phyloP scores from a whole-genome alignment of 192 early-diverging fungal genomes.

The Spinellus fusiger region DNA sequence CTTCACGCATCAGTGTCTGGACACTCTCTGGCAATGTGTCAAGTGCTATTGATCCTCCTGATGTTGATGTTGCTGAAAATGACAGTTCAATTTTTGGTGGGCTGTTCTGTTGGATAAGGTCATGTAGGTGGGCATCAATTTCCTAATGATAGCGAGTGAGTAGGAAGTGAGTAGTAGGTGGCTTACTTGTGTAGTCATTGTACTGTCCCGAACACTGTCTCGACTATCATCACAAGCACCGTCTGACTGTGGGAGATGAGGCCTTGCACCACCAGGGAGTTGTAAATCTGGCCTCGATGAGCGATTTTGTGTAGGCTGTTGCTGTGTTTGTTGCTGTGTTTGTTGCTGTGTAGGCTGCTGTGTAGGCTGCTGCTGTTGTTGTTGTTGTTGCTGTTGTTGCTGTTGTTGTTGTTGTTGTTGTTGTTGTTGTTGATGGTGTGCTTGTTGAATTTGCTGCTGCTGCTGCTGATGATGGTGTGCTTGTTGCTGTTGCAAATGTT shows the following conservation, averaged over 20 bases:
- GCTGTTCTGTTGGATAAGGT: constrained; percentile 40
- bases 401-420: not conserved
- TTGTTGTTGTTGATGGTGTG: constrained; percentile 7
- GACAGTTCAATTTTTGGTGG: constrained; percentile 23
- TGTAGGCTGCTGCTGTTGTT: not conserved
- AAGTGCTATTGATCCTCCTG: constrained; percentile 14
- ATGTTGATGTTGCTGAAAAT: constrained; percentile 35
- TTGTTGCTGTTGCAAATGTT: constrained; percentile 2
- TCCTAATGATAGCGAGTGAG: constrained; percentile 28
- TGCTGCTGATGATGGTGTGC: not conserved
- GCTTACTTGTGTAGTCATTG: constrained; percentile 16
- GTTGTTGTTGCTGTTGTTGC: constrained; percentile 3
- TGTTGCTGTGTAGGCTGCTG: not conserved
- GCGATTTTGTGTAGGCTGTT: not conserved
- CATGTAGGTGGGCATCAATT: constrained; percentile 50
- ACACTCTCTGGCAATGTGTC: constrained; percentile 21
- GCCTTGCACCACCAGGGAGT: constrained; percentile 15
- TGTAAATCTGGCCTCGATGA: constrained; percentile 15
- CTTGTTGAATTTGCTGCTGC: not conserved
- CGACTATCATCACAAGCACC: constrained; percentile 46
- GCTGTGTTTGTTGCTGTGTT: not conserved
- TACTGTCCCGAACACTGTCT: constrained; percentile 46
- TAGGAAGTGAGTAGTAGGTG: not conserved
- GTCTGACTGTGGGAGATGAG: constrained; percentile 53
- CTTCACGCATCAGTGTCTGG: constrained; percentile 22